Evolutionary conservation across 306 rosid genomes (phyloP).

Genomic region (Fragaria iinumae): DNA sequence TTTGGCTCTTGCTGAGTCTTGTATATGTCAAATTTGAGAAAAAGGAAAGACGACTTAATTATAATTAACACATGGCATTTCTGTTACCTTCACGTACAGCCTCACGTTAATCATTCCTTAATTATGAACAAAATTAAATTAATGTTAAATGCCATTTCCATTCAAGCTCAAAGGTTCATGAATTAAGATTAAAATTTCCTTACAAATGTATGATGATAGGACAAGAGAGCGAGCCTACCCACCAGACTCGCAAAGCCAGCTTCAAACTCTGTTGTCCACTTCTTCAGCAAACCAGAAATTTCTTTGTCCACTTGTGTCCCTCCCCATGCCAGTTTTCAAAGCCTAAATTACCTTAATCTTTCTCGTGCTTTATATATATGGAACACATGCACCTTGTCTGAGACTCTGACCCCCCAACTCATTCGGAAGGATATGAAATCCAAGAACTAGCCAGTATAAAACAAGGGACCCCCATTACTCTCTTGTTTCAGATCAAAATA

Average conservation of each 20-base stretch:
- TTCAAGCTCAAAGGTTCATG: neutral
- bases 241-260: constrained; percentile 1
- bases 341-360: neutral
- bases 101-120: neutral
- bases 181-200: no score
- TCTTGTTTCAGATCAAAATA: neutral
- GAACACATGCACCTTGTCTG: constrained; percentile 11
- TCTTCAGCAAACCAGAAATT: constrained; percentile 9
- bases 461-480: neutral
- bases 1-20: neutral
- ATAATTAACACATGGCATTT: neutral
- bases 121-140: neutral
- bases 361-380: neutral
- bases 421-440: neutral
- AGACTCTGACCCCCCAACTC: neutral
- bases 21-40: neutral
- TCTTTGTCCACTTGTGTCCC: constrained; percentile 9
- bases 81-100: neutral
- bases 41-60: neutral
- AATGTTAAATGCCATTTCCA: neutral
- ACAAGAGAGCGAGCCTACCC: neutral
- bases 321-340: neutral
- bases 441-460: neutral
- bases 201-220: no score
- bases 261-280: constrained; percentile 21